These are phyloP conservation scores for Trichocladium antarcticum DNA, from an alignment of 495 filamentous ascomycete genomes.

Conservation along the genomic window DNA sequence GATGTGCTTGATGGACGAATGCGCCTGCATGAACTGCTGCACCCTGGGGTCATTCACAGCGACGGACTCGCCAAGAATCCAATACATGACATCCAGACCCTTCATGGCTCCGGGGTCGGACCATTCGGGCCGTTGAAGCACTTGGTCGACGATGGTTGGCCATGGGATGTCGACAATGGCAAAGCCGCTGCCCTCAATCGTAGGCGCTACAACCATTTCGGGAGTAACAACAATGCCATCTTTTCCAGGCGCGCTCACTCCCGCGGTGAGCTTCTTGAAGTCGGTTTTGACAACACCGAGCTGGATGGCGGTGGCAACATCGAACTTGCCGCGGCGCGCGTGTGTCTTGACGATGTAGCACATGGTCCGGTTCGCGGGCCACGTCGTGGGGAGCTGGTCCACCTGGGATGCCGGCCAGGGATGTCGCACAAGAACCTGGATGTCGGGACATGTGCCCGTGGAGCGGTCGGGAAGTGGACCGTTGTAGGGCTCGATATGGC, in stretches of 20 bases:
- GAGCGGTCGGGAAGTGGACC: conserved; percentile 49
- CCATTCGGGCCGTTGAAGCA: conserved; percentile 68
- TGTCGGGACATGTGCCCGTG: conserved; percentile 42
- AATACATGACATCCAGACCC: conserved; percentile 59
- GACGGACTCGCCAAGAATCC: conserved; percentile 68
- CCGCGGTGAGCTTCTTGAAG: conserved; percentile 42
- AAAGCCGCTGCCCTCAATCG: conserved; percentile 42
- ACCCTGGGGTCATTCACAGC: conserved; percentile 45
- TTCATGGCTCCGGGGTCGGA: conserved; percentile 49
- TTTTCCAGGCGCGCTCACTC: conserved; percentile 41
- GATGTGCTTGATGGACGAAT: conserved; percentile 54
- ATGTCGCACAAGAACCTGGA: conserved; percentile 61
- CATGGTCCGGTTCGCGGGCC: conserved; percentile 52
- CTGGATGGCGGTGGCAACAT: conserved; percentile 46
- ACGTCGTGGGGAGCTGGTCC: conserved; percentile 51
- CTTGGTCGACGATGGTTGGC: conserved; percentile 49
- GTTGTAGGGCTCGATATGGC: conserved; percentile 54
- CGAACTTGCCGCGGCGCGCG: conserved; percentile 68
- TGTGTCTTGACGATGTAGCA: conserved; percentile 77
- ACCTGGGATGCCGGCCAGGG: conserved; percentile 74
- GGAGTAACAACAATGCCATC: conserved; percentile 47
- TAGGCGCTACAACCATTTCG: conserved; percentile 39
- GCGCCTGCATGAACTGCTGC: conserved; percentile 53
- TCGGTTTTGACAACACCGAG: conserved; percentile 46
- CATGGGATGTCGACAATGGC: conserved; percentile 72